A percentile compares a stretch with the other conserved stretches of the same genome.
Evolutionary conservation across 306 rosid genomes (phyloP).

Genomic region (Gastrolobium villosum): DNA sequence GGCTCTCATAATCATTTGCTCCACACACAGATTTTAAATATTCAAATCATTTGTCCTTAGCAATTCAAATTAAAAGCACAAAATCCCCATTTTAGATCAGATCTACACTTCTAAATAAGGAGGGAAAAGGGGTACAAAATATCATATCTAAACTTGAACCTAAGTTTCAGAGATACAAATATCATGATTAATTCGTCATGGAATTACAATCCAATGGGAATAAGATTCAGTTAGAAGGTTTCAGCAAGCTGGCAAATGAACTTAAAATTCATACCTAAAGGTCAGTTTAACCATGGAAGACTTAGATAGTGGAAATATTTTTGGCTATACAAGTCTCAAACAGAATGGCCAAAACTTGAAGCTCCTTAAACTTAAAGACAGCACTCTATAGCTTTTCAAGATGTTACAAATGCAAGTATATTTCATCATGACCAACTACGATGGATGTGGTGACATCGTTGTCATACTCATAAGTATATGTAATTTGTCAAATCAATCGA

Average conservation of each 20-base stretch:
- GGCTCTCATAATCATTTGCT: not conserved
- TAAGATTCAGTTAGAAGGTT: conserved; percentile 8
- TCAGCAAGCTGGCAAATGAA: conserved; percentile 40
- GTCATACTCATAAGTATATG: not conserved
- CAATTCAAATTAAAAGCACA: conserved; percentile 26
- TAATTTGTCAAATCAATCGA: not conserved
- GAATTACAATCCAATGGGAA: conserved; percentile 15
- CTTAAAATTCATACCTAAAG: conserved; percentile 9
- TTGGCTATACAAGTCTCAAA: not conserved
- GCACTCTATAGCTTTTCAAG: conserved; percentile 10
- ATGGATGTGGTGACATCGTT: conserved; percentile 10
- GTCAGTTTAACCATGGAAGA: conserved; percentile 12
- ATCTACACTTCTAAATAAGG: conserved; percentile 10
- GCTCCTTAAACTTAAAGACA: not conserved
- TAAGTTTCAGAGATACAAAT: conserved; percentile 20
- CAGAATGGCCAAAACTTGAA: conserved; percentile 35
- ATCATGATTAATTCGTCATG: not conserved
- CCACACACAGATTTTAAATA: conserved; percentile 4
- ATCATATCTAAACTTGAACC: conserved; percentile 15
- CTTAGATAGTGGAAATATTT: not conserved
- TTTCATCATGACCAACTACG: conserved; percentile 17
- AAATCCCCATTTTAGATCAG: conserved; percentile 33
- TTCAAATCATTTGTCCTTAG: not conserved
- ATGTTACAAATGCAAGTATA: conserved; percentile 2
- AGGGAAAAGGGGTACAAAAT: not conserved